These are phyloP conservation scores for Fusarium oligoseptatum DNA, from an alignment of 2,329 filamentous ascomycete genomes.

Conservation along the genomic window DNA sequence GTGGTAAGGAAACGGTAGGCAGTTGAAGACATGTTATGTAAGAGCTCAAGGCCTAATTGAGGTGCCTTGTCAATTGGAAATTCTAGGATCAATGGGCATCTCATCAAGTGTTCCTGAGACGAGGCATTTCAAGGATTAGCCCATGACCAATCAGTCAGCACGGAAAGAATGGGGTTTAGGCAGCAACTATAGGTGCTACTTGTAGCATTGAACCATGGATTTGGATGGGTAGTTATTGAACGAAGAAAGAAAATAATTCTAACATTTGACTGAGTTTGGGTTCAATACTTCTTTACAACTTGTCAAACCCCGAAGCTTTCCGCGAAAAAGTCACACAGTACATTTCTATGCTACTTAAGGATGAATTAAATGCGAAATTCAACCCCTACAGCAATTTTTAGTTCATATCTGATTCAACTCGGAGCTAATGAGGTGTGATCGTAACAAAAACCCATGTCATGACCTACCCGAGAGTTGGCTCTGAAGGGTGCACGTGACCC, in stretches of 20 bases:
- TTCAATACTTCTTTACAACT: too few species aligned
- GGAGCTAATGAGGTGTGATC: neutral
- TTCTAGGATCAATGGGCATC: neutral
- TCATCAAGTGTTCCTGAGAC: neutral
- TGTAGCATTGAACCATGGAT: neutral
- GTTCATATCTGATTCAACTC: too few species aligned
- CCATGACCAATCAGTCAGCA: neutral
- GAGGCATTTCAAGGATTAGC: neutral
- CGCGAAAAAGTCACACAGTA: too few species aligned
- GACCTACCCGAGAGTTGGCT: neutral
- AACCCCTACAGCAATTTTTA: too few species aligned
- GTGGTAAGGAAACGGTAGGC: neutral
- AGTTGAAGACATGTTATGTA: neutral
- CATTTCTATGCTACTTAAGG: too few species aligned
- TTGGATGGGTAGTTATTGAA: too few species aligned
- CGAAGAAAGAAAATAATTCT: too few species aligned
- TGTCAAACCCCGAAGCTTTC: too few species aligned
- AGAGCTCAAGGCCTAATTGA: neutral
- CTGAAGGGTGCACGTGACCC: slow-evolving; percentile 24
- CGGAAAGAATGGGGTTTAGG: neutral
- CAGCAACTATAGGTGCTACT: neutral
- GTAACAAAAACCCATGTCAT: neutral
- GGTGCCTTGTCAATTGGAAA: neutral
- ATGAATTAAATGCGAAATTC: too few species aligned
- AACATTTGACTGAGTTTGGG: too few species aligned